A percentile compares a stretch with the other conserved stretches of the same genome.
phyloP scores from a whole-genome alignment of 78 protist genomes.

The Dictyostelium purpureum region DNA sequence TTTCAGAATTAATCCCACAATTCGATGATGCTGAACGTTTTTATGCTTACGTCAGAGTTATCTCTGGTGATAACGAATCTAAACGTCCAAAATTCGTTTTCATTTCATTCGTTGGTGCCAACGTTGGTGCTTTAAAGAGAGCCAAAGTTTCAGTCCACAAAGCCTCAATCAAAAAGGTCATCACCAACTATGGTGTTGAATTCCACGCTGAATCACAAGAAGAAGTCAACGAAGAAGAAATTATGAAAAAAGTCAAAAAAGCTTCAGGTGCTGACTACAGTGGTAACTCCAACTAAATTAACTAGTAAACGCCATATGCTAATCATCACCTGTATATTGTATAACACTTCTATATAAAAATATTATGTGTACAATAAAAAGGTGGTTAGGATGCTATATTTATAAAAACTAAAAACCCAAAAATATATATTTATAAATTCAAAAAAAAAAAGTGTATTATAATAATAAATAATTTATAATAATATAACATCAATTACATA shows the following conservation, averaged over 20 bases:
- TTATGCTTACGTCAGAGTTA: conserved; percentile 65
- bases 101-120: conserved; percentile 82
- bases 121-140: conserved; percentile 63
- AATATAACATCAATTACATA: too few relatives aligned
- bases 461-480: too few relatives aligned
- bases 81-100: conserved; percentile 84
- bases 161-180: conserved; percentile 75
- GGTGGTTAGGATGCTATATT: too few relatives aligned
- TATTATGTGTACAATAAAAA: too few relatives aligned
- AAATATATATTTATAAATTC: too few relatives aligned
- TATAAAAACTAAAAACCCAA: too few relatives aligned
- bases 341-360: too few relatives aligned
- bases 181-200: conserved; percentile 53
- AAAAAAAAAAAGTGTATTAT: too few relatives aligned
- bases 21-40: conserved; percentile 40
- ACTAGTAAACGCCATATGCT: too few relatives aligned
- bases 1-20: conserved; percentile 18
- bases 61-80: conserved; percentile 81
- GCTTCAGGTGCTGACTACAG: conserved; percentile 85
- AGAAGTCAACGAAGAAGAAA: conserved; percentile 50
- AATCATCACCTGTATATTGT: too few relatives aligned
- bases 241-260: conserved; percentile 41
- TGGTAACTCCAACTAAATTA: conserved; percentile 72
- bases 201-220: not conserved
- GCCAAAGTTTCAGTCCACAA: conserved; percentile 85